phyloP scores from a whole-genome alignment of 129 eudicot genomes.

The Artemisia argyi region DNA sequence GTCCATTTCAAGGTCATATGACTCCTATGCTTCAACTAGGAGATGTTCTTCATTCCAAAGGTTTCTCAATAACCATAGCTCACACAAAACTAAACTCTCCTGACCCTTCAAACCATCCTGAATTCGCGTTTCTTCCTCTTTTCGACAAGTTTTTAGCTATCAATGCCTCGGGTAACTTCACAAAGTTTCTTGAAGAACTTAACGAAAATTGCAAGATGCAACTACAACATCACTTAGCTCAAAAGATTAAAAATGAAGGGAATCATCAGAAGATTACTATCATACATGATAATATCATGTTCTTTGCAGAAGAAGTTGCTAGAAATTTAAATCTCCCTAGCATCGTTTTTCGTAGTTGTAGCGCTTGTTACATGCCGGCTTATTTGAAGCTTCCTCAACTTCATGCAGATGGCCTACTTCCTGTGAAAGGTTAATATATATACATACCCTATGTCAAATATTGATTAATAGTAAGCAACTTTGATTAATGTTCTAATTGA shows the following conservation, averaged over 20 bases:
- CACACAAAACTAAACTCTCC: slow-evolving; percentile 51
- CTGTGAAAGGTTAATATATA: slow-evolving; percentile 41
- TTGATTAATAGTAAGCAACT: too few species aligned
- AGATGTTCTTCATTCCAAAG: slow-evolving; percentile 45
- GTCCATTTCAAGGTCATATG: slow-evolving; percentile 62
- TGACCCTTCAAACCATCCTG: slow-evolving; percentile 35
- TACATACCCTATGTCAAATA: neutral
- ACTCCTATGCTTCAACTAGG: slow-evolving; percentile 77
- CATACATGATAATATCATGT: slow-evolving; percentile 34
- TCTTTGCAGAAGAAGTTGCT: slow-evolving; percentile 32
- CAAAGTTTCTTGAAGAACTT: slow-evolving; percentile 17
- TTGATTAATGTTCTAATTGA: too few species aligned
- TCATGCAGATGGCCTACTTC: slow-evolving; percentile 29
- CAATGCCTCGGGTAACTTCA: slow-evolving; percentile 22
- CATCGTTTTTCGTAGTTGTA: slow-evolving; percentile 24
- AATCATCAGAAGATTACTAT: slow-evolving; percentile 16
- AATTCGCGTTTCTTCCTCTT: slow-evolving; percentile 32
- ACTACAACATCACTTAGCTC: slow-evolving; percentile 30
- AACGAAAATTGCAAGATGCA: slow-evolving; percentile 34
- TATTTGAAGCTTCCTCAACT: slow-evolving; percentile 30
- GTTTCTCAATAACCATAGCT: slow-evolving; percentile 53
- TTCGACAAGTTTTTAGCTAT: slow-evolving; percentile 25
- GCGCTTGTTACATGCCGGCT: slow-evolving; percentile 33
- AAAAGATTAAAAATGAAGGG: neutral
- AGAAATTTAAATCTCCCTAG: slow-evolving; percentile 29